Evolutionary conservation across 805 yeast genomes (phyloP).

Genomic region (Osmozyma mogii): DNA sequence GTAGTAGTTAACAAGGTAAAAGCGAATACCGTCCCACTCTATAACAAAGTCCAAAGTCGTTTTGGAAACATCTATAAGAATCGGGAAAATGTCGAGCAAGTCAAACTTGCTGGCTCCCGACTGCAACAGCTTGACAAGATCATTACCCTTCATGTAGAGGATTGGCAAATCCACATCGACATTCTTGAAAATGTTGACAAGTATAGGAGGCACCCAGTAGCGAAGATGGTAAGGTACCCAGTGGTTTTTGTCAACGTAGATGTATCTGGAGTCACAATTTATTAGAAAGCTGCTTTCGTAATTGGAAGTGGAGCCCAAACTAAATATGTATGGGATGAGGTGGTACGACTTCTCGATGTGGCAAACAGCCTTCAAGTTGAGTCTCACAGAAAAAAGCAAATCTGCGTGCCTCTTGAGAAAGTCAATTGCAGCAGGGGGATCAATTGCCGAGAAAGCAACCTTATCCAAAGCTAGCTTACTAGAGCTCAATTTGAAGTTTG

Average conservation of each 20-base stretch:
- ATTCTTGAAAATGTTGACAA: slow-evolving; percentile 14
- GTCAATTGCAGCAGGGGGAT: slow-evolving; percentile 2
- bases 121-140: slow-evolving; percentile 3
- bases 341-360: slow-evolving; percentile 13
- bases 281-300: slow-evolving; percentile 10
- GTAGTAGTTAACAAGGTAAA: slow-evolving; percentile 30
- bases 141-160: slow-evolving; percentile 7
- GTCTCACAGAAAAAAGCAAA: slow-evolving; percentile 7
- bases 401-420: slow-evolving; percentile 8
- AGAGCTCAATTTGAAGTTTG: slow-evolving; percentile 3
- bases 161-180: slow-evolving; percentile 10
- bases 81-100: slow-evolving; percentile 19
- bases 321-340: slow-evolving; percentile 7
- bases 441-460: not conserved
- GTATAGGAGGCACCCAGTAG: slow-evolving; percentile 29
- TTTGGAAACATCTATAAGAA: slow-evolving; percentile 23
- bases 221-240: slow-evolving; percentile 29
- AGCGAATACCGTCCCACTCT: slow-evolving; percentile 34
- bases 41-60: slow-evolving; percentile 20
- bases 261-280: slow-evolving; percentile 24
- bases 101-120: slow-evolving; percentile 24
- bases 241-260: slow-evolving; percentile 23
- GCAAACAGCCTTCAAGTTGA: slow-evolving; percentile 20
- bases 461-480: not conserved
- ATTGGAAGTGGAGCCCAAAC: slow-evolving; percentile 1